These are phyloP conservation scores for Entoloma clypeatum DNA, from an alignment of 1,284 basidiomycete genomes.

Conservation along the genomic window DNA sequence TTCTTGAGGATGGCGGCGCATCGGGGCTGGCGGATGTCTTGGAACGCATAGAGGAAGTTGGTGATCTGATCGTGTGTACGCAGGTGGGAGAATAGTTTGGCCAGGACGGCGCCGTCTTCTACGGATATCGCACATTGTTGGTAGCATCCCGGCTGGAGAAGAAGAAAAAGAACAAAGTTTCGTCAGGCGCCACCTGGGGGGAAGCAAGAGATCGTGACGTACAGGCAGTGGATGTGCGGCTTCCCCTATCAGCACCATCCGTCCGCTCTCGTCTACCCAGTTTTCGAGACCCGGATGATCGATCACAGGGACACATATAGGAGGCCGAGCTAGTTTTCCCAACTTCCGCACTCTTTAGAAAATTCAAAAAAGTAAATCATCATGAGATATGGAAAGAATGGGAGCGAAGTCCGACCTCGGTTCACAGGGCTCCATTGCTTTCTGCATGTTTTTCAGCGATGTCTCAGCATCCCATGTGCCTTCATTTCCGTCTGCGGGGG, in stretches of 20 bases:
- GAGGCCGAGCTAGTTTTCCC: constrained; percentile 30
- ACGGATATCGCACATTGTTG: constrained; percentile 49
- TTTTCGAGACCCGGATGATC: constrained; percentile 41
- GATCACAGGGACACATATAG: constrained; percentile 33
- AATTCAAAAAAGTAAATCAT: not conserved
- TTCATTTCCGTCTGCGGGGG: constrained; percentile 20
- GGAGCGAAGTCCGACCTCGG: constrained; percentile 31
- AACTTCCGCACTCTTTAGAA: constrained; percentile 41
- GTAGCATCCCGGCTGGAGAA: constrained; percentile 44
- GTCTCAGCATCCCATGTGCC: constrained; percentile 21
- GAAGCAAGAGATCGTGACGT: constrained; percentile 21
- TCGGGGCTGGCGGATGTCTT: constrained; percentile 46
- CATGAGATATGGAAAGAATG: not conserved
- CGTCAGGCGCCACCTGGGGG: not conserved
- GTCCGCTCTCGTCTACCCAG: constrained; percentile 48
- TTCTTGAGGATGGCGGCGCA: constrained; percentile 34
- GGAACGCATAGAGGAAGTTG: constrained; percentile 47
- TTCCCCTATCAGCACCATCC: constrained; percentile 46
- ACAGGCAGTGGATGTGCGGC: constrained; percentile 54
- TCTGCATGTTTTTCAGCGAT: constrained; percentile 16
- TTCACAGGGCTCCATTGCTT: constrained; percentile 31
- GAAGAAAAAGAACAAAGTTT: not conserved
- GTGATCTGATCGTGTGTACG: constrained; percentile 46
- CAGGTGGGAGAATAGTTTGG: constrained; percentile 54
- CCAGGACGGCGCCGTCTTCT: constrained; percentile 57